Conservation (phyloP, 345 rosid species). For the Heritiera littoralis region DNA sequence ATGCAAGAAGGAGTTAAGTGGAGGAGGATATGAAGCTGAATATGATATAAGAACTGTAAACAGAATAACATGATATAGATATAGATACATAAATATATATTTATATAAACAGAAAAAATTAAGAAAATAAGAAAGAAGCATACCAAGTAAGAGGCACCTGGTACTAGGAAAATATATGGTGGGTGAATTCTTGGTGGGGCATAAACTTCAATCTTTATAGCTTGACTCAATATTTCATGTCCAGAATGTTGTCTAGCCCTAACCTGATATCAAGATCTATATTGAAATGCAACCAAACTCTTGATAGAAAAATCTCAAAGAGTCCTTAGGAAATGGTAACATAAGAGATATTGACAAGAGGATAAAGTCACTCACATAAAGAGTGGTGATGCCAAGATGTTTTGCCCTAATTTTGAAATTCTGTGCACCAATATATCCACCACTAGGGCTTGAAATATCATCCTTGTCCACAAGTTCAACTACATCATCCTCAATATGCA, state of each 20-base stretch:
- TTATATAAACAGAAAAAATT: background rate
- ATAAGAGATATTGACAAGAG: slow-evolving; percentile 14
- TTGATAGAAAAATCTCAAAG: slow-evolving; percentile 13
- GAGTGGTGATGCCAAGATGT: slow-evolving; percentile 74
- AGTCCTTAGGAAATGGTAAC: slow-evolving; percentile 6
- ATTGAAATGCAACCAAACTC: slow-evolving; percentile 26
- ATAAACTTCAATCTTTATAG: slow-evolving; percentile 82
- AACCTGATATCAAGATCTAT: slow-evolving; percentile 54
- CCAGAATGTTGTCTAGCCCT: slow-evolving; percentile 80
- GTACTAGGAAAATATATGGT: slow-evolving; percentile 66
- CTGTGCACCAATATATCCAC: slow-evolving; percentile 39
- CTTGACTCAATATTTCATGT: slow-evolving; percentile 67
- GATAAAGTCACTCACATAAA: slow-evolving; percentile 61
- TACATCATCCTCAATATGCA: slow-evolving; percentile 66
- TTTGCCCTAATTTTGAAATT: slow-evolving; percentile 65
- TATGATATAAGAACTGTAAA: background rate
- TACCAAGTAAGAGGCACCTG: slow-evolving; percentile 90
- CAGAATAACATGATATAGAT: slow-evolving; percentile 5
- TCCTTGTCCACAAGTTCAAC: slow-evolving; percentile 54
- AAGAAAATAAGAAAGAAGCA: slow-evolving; percentile 21
- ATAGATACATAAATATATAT: background rate
- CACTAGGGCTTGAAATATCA: slow-evolving; percentile 40
- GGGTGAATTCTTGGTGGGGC: slow-evolving; percentile 80
- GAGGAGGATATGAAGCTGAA: background rate
- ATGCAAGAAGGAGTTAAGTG: background rate